Conservation (phyloP, 495 filamentous ascomycete species). For the Chaetomium tenue region DNA sequence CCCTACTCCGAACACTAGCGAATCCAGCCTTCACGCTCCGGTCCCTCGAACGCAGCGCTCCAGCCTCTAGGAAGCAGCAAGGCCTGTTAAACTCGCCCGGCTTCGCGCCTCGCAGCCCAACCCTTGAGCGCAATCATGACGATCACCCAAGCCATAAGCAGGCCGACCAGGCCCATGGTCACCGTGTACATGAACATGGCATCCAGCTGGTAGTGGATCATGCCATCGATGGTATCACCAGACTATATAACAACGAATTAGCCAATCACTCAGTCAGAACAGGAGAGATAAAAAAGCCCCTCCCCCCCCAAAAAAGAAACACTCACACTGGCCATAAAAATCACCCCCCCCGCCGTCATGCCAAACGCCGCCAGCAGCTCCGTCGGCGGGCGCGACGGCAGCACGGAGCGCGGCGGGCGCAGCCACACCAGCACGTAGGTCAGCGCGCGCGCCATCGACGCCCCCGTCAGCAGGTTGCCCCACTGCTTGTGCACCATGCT, state of each 20-base stretch:
- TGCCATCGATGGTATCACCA: conserved; percentile 68
- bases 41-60: too few relatives aligned
- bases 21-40: too few relatives aligned
- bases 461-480: conserved; percentile 82
- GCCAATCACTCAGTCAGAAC: background rate
- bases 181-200: conserved; percentile 96
- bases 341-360: conserved; percentile 77
- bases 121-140: conserved; percentile 82
- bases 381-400: conserved; percentile 87
- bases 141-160: conserved; percentile 84
- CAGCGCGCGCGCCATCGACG: conserved; percentile 69
- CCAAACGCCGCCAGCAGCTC: conserved; percentile 86
- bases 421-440: conserved; percentile 82
- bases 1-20: background rate
- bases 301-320: too few relatives aligned
- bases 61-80: background rate
- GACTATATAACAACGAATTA: conserved; percentile 43
- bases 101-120: conserved; percentile 71
- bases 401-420: conserved; percentile 75
- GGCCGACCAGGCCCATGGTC: conserved; percentile 74
- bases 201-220: conserved; percentile 68
- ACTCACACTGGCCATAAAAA: conserved; percentile 92
- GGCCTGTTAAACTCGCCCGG: background rate
- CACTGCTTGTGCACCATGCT: conserved; percentile 94
- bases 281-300: too few relatives aligned